phyloP scores from a whole-genome alignment of 2,329 filamentous ascomycete species.

The Fusarium nodosum region DNA sequence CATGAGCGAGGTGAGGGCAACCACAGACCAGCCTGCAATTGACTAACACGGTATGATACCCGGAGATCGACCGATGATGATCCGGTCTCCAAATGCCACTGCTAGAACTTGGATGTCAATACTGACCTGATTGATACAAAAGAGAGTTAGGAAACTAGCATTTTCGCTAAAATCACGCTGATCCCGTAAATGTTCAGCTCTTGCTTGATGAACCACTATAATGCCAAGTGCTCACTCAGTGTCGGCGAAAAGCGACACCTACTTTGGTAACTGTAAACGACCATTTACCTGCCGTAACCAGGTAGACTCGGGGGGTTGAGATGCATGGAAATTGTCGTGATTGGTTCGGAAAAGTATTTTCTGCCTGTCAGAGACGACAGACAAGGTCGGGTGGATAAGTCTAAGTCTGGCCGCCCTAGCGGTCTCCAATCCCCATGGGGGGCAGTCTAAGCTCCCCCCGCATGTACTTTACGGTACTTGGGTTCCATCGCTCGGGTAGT shows the following conservation, averaged over 20 bases:
- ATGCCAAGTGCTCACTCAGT: neutral
- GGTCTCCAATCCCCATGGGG: constrained; percentile 45
- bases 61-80: constrained; percentile 14
- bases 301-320: constrained; percentile 30
- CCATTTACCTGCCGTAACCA: constrained; percentile 40
- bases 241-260: constrained; percentile 15
- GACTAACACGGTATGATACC: constrained; percentile 11
- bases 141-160: neutral
- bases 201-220: neutral
- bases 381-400: constrained; percentile 6
- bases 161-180: neutral
- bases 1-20: constrained; percentile 5
- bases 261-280: constrained; percentile 7
- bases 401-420: constrained; percentile 11
- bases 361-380: constrained; percentile 20
- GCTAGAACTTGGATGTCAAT: neutral
- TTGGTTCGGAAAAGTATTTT: constrained; percentile 37
- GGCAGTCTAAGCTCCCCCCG: constrained; percentile 28
- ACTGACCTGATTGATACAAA: neutral
- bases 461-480: constrained; percentile 35
- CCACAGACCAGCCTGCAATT: constrained; percentile 1
- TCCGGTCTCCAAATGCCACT: constrained; percentile 6
- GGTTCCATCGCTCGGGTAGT: constrained; percentile 9
- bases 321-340: constrained; percentile 12
- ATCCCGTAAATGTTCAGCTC: neutral